Conservation (phyloP, 2,329 filamentous ascomycete genomes). For the Dothideomycetidae sp. region DNA sequence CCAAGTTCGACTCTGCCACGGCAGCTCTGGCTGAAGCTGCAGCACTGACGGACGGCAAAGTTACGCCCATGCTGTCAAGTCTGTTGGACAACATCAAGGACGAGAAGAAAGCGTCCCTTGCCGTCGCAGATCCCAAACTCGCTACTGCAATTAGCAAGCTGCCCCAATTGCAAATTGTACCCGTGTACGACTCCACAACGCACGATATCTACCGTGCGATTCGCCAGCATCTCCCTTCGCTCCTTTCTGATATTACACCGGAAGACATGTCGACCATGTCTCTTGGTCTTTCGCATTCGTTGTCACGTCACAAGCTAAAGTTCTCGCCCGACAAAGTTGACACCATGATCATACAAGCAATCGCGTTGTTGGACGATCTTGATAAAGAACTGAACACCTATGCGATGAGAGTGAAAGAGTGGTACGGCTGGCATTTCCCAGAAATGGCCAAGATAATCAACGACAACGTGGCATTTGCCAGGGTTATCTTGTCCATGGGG, state of each 20-base stretch:
- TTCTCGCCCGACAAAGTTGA: conserved; percentile 98
- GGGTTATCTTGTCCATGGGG: conserved; percentile 76
- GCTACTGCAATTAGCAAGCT: conserved; percentile 84
- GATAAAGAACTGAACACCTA: conserved; percentile 99
- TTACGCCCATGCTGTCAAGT: conserved; percentile 63
- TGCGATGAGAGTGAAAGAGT: conserved; percentile 98
- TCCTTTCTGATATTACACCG: conserved; percentile 76
- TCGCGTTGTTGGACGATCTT: conserved; percentile 82
- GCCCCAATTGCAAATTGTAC: conserved; percentile 70
- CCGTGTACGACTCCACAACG: conserved; percentile 68
- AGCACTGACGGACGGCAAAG: conserved; percentile 77
- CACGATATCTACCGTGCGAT: conserved; percentile 89
- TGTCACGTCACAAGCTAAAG: conserved; percentile 95
- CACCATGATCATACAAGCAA: conserved; percentile 97
- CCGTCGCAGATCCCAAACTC: conserved; percentile 86
- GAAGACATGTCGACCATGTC: conserved; percentile 88
- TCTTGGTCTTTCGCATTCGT: conserved; percentile 88
- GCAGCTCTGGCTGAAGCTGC: conserved; percentile 83
- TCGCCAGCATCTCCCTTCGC: conserved; percentile 73
- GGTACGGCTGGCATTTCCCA: conserved; percentile 99
- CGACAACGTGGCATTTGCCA: conserved; percentile 89
- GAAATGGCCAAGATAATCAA: conserved; percentile 95
- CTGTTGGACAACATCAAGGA: conserved; percentile 85
- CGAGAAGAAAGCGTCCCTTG: conserved; percentile 92
- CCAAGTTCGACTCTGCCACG: conserved; percentile 91